Evolutionary conservation across 768 basidiomycete species (phyloP).

Genomic region (Phylloporus rhodoxanthus): DNA sequence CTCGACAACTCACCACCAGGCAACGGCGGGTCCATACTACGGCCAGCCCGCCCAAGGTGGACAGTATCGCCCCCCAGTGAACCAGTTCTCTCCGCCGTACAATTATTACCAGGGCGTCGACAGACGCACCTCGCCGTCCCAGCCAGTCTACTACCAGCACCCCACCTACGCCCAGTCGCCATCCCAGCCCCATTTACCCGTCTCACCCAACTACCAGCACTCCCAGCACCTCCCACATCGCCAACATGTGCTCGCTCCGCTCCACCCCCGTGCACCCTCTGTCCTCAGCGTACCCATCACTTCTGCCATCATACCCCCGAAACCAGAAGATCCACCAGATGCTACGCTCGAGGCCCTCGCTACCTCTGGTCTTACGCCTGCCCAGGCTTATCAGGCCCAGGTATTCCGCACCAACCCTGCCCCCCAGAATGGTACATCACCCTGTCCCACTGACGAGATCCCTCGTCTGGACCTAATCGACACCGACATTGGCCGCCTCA

Average conservation of each 20-base stretch:
- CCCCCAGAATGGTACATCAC: constrained; percentile 27
- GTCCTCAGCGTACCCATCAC: constrained; percentile 39
- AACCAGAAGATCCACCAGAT: constrained; percentile 47
- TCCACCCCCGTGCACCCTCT: constrained; percentile 46
- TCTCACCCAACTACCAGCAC: constrained; percentile 12
- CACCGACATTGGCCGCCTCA: constrained; percentile 52
- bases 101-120: constrained; percentile 38
- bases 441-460: constrained; percentile 23
- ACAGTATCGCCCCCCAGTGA: constrained; percentile 20
- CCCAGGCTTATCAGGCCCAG: constrained; percentile 79
- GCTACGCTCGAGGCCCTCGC: constrained; percentile 39
- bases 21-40: constrained; percentile 10
- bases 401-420: constrained; percentile 48
- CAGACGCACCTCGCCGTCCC: constrained; percentile 40
- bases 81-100: constrained; percentile 34
- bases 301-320: constrained; percentile 41
- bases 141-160: constrained; percentile 20
- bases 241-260: constrained; percentile 33
- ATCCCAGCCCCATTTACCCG: constrained; percentile 18
- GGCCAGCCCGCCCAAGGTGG: constrained; percentile 14
- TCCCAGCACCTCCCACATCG: constrained; percentile 20
- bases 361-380: constrained; percentile 58
- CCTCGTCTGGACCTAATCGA: constrained; percentile 46
- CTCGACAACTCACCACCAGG: constrained; percentile 48
- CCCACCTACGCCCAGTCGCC: constrained; percentile 34